These are phyloP conservation scores for Urostyla sp. DNA, from an alignment of 73 alveolate species.

Conservation along the genomic window DNA sequence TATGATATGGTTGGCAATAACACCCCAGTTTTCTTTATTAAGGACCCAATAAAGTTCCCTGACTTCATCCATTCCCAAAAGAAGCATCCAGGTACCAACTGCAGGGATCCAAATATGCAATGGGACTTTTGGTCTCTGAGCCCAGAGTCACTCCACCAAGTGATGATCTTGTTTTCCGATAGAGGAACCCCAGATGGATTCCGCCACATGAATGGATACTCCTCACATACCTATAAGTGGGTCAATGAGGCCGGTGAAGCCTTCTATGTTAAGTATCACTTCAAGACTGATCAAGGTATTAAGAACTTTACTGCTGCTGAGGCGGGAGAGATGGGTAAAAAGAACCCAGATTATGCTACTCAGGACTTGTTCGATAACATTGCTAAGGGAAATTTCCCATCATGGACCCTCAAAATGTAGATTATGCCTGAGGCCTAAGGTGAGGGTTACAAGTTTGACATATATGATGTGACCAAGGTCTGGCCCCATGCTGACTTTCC, in stretches of 20 bases:
- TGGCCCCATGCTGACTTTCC: constrained; percentile 94
- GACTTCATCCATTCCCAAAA: constrained; percentile 91
- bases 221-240: constrained; percentile 93
- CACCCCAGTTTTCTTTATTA: constrained; percentile 94
- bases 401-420: constrained; percentile 87
- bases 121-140: constrained; percentile 90
- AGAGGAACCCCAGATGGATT: constrained; percentile 96
- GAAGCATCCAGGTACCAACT: constrained; percentile 87
- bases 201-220: constrained; percentile 91
- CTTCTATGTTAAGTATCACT: constrained; percentile 86
- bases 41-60: constrained; percentile 93
- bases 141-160: constrained; percentile 91
- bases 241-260: constrained; percentile 85
- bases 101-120: constrained; percentile 73
- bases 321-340: constrained; percentile 73
- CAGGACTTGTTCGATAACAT: constrained; percentile 85
- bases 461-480: constrained; percentile 92
- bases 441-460: constrained; percentile 78
- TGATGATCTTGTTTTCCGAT: constrained; percentile 82
- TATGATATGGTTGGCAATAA: constrained; percentile 95
- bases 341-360: constrained; percentile 88
- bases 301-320: constrained; percentile 80
- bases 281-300: constrained; percentile 88
- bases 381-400: constrained; percentile 74
- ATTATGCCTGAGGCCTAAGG: constrained; percentile 87